phyloP scores from a whole-genome alignment of 345 rosid species.

The Litchi chinensis region DNA sequence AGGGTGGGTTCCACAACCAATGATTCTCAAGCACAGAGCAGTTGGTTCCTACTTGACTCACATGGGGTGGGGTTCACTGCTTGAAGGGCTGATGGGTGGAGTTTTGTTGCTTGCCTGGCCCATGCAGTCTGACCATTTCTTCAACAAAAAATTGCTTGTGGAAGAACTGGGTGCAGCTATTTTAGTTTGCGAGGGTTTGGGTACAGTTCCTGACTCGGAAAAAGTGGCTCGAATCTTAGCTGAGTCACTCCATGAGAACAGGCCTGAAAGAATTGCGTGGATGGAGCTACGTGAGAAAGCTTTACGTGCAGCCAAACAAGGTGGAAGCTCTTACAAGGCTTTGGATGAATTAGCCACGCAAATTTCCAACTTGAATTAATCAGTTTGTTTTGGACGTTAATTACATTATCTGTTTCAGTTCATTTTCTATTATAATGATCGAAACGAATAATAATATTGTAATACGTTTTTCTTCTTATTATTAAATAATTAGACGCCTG shows the following conservation, averaged over 20 bases:
- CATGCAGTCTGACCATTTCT: slow-evolving; percentile 28
- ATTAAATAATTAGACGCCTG: too few species aligned
- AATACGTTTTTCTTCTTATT: too few species aligned
- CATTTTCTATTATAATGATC: too few species aligned
- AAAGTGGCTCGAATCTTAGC: not conserved
- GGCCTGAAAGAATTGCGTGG: not conserved
- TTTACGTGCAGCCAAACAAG: slow-evolving; percentile 1
- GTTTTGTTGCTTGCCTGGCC: slow-evolving; percentile 34
- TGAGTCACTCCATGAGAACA: not conserved
- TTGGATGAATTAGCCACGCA: slow-evolving; percentile 1
- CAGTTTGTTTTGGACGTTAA: too few species aligned
- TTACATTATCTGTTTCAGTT: too few species aligned
- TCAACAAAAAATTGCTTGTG: slow-evolving; percentile 18
- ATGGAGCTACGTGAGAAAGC: slow-evolving; percentile 4
- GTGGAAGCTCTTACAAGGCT: slow-evolving; percentile 17
- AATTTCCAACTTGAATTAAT: not conserved
- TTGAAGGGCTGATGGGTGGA: slow-evolving; percentile 24
- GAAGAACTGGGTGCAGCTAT: slow-evolving; percentile 12
- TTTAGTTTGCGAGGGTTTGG: slow-evolving; percentile 6
- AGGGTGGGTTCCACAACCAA: slow-evolving; percentile 34
- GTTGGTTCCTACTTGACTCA: slow-evolving; percentile 36
- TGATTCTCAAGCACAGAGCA: slow-evolving; percentile 27
- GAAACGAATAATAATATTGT: too few species aligned
- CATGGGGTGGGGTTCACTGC: slow-evolving; percentile 33
- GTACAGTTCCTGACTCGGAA: not conserved